Base-by-base conservation (phyloP, 78 protist species). In the Salpingoeca rosetta region DNA sequence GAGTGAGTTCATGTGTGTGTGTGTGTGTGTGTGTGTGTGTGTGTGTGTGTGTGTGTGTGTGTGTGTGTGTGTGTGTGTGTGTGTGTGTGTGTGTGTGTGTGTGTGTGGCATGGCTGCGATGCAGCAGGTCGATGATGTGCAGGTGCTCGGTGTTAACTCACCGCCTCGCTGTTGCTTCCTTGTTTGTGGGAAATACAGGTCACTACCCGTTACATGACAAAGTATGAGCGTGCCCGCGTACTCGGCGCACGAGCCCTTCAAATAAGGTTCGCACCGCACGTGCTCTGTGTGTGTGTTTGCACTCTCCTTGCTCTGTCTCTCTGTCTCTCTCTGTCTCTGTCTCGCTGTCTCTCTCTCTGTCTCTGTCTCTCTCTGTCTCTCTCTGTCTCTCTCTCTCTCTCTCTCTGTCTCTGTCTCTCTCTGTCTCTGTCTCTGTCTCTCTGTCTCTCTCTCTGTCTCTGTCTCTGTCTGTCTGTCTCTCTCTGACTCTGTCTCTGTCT, bases 211-310 rank as follows among this genome's bases (percentile, higher is more conserved):
- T 96, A 88, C 75, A 81, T 96, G 95, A 96, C 98, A 0, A 95
- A 95, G 87, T 96, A 93, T 73, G 98, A 96, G 82, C 84, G 96
- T 39, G 98, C 98, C 0, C 88, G 98, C 22, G 44, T 96, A 28
- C 89, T 96, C 12, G 98, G 98, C 27, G 90, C 96, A 37, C 87
- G 98, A n/a, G 98, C 98, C 27, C 88, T 95, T 73, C 98, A 96
- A 85, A 95, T 96, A 24, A 78, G 82, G 86, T 51, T 7, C 65
- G 65, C 17, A 51, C 65, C 65, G 31, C 72, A 39, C 0, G 7
- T 74, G 31, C 17, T n/a, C 2, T 82, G 39, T 36, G 44, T 38
- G 1, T 65, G 41, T 25, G 24, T 43, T 56, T 22, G 72, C 72
- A 56, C 72, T 11, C 72, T 56, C 72, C 72, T 56, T 56, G 11